Base-by-base conservation (phyloP, 495 filamentous ascomycete genomes). In the Penicillium riverlandense region DNA sequence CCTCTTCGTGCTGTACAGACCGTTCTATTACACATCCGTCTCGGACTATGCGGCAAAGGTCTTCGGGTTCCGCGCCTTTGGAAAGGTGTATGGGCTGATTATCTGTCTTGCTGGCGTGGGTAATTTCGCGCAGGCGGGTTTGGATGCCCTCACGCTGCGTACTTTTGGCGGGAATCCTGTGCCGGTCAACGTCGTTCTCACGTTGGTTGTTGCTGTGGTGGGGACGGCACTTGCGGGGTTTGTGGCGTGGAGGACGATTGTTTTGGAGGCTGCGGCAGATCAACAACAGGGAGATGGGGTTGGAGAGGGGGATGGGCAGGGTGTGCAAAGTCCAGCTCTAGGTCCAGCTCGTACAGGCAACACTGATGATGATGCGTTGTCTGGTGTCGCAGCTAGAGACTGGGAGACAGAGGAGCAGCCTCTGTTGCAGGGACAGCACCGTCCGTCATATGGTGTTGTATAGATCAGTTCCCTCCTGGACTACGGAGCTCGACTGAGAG, bases 11-110 rank as follows among this genome's bases (percentile, higher is more conserved):
- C 41, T 75, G 13, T 78, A 77, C 48, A 62, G 75, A 6, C 74
- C 74, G 0, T 70, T 78, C 42, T 78, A 76, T 41, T 77, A 76
- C 41, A 76, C 72, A 10, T 60, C 72, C 2, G 70, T 76, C 1
- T 76, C 71, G 8, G 92, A 98, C 67, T 96, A 95, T 62, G 71
- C 81, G 35, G 90, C 89, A 29, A 96, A 96, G 65, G 91, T 98
- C 29, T 98, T 98, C 61, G 91, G 92, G 7, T 96, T 95, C 66
- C 80, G 79, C 47, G 96, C 90, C 0, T 97, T 96, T 50, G 91
- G 91, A 22, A 96, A 86, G 44, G 88, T 98, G 22, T 96, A 97
- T 59, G 92, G 92, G n/a, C 74, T 90, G 7, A 83, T 96, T 43
- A 96, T 96, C 46, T 96, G 88, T 57, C 59, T 92, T 4, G 82